These are phyloP conservation scores for Saccharomyces hybrid DNA, from an alignment of 1,139 yeast genomes.

Conservation along the genomic window DNA sequence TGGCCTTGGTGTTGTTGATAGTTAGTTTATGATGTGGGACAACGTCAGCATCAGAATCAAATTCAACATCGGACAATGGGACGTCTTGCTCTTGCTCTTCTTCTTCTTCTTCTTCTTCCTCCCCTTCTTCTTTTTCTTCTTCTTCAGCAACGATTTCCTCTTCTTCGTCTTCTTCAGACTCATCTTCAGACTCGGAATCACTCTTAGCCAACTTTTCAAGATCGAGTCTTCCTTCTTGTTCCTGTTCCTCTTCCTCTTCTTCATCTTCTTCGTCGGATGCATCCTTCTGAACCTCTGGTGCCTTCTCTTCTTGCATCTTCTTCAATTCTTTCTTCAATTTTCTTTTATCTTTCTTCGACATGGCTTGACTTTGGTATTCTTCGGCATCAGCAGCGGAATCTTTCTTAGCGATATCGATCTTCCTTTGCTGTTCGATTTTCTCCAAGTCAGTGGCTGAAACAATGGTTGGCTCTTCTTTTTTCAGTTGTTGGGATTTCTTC, in stretches of 20 bases:
- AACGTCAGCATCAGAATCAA: constrained; percentile 83
- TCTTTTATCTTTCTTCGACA: constrained; percentile 61
- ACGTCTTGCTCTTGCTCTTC: constrained; percentile 56
- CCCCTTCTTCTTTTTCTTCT: constrained; percentile 37
- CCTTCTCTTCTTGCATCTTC: constrained; percentile 25
- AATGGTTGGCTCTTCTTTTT: constrained; percentile 30
- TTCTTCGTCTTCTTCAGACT: constrained; percentile 39
- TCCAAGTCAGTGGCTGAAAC: constrained; percentile 32
- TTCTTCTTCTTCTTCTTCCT: constrained; percentile 37
- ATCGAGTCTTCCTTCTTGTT: constrained; percentile 30
- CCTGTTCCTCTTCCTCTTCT: constrained; percentile 20
- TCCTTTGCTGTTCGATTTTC: constrained; percentile 9
- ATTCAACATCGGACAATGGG: constrained; percentile 70
- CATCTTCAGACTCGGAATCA: constrained; percentile 39
- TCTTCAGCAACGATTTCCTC: constrained; percentile 40
- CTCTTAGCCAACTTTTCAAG: constrained; percentile 53
- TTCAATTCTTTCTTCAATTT: constrained; percentile 47
- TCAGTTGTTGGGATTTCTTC: constrained; percentile 17
- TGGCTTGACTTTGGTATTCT: constrained; percentile 40
- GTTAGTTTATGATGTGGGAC: constrained; percentile 89
- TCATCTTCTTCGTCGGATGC: constrained; percentile 20
- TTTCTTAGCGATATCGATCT: constrained; percentile 6
- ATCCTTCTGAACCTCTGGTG: constrained; percentile 28
- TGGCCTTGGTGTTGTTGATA: constrained; percentile 62
- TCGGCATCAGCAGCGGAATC: constrained; percentile 23